Evolutionary conservation across 2,329 filamentous ascomycete species (phyloP), one percentile per base, ranked within the genome.

Genomic region (Fusarium aywerte): DNA sequence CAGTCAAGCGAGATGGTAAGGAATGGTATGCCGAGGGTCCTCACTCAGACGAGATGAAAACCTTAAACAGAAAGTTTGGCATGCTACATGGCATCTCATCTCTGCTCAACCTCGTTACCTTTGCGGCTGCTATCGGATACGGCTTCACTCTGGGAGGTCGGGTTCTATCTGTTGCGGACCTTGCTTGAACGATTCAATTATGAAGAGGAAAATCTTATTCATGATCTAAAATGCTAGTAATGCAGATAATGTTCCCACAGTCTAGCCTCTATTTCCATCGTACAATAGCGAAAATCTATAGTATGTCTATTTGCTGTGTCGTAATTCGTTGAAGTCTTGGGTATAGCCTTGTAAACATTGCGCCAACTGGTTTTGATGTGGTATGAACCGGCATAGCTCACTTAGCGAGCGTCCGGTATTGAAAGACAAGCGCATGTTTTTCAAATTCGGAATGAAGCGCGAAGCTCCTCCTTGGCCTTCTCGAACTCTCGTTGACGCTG

Each of bases 1-100:
- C 62, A 89, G 94, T 95, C 83, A 93, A 90, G 64, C 89, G 90
- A 73, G 95, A 97, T 76, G 93, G 93, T 54, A 97, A 97, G 85
- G 92, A 91, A 76, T 92, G 89, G 78, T 92, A 91, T 74, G 93
- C 97, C 67, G 81, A 87, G 51, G 85, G 89, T 1, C 92, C 93
- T 36, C 92, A 97, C 74, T 96, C 91, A 7, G 84, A 89, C 70
- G 92, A 95, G 81, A 97, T 98, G 94, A 79, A 87, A 70, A 84
- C 83, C 10, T 78, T 97, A 72, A 97, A 95, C 82, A 91, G 89
- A 80, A 84, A 83, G 66, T 98, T 98, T 77, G 88, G 87, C 16
- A 86, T 86, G 64, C 79, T 97, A 58, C 96, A 99, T 78, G 92
- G 94, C 7, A 80, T 92, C 45, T 97, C 92, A 9, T 91, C 91